Conservation (phyloP, 169 alveolate genomes). For the Eimeria sp. region DNA sequence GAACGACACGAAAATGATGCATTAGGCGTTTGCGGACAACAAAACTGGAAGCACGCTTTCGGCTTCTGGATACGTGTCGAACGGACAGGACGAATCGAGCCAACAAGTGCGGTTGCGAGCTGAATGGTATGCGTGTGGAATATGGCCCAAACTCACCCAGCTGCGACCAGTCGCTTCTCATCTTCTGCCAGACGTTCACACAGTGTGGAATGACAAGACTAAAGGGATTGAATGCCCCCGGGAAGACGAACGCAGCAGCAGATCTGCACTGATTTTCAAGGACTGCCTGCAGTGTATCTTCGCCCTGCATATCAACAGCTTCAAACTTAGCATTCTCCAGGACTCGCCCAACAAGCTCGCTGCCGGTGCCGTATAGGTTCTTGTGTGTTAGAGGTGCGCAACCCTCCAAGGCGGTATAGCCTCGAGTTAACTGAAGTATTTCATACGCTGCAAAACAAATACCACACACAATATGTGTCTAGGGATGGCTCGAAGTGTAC, state of each 20-base stretch:
- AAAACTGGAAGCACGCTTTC: neutral
- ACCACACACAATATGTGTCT: neutral
- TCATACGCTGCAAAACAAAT: constrained; percentile 25
- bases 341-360: constrained; percentile 34
- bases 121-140: neutral
- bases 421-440: constrained; percentile 40
- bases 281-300: constrained; percentile 1
- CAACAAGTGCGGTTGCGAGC: neutral
- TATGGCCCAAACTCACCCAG: neutral
- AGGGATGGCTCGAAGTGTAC: neutral
- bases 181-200: constrained; percentile 6
- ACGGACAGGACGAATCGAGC: neutral
- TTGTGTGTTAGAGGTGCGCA: constrained; percentile 46
- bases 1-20: neutral
- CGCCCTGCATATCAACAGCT: constrained; percentile 11
- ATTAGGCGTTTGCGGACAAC: neutral
- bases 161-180: constrained; percentile 65
- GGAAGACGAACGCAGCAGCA: constrained; percentile 14
- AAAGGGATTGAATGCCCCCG: neutral
- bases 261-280: constrained; percentile 73
- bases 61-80: neutral
- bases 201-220: constrained; percentile 17
- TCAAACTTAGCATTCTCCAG: constrained; percentile 46
- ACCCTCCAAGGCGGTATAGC: constrained; percentile 26
- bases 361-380: constrained; percentile 36